phyloP scores from a whole-genome alignment of 192 early-diverging fungal species.

The Backusella psychrophila region DNA sequence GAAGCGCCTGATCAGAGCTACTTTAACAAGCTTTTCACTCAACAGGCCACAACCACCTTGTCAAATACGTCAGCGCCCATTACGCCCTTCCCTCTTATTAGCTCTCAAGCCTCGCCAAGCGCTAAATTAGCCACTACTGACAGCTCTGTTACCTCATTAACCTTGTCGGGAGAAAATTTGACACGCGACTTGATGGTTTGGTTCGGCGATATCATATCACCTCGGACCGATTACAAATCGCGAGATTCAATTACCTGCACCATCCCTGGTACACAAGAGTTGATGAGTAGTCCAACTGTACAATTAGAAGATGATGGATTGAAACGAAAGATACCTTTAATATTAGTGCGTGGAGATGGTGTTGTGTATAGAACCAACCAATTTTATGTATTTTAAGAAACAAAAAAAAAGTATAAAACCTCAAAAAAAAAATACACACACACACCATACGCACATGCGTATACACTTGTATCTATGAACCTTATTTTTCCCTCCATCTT shows the following conservation, averaged over 20 bases:
- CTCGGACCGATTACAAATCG: constrained; percentile 47
- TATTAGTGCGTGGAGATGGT: constrained; percentile 39
- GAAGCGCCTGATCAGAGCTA: neutral
- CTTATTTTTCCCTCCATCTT: neutral
- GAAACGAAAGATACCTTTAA: constrained; percentile 19
- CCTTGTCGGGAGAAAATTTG: constrained; percentile 65
- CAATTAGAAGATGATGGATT: neutral
- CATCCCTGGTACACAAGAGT: constrained; percentile 31
- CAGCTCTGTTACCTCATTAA: constrained; percentile 32
- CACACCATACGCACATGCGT: neutral
- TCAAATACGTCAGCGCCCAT: neutral
- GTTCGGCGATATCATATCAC: constrained; percentile 61
- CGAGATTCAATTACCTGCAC: constrained; percentile 41
- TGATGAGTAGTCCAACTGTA: constrained; percentile 19
- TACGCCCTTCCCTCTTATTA: constrained; percentile 32
- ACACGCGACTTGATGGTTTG: constrained; percentile 62
- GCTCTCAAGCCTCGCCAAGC: neutral
- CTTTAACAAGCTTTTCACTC: neutral
- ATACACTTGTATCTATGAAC: neutral
- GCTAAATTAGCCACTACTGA: constrained; percentile 24
- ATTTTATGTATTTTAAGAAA: constrained; percentile 23
- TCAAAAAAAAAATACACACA: neutral
- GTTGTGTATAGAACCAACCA: constrained; percentile 37
- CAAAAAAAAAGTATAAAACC: neutral
- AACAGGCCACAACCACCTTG: neutral